Percentiles rank a stretch among this genome's conserved stretches.
phyloP scores from a whole-genome alignment of 2,329 filamentous ascomycete genomes.

The Conoideocrella luteorostrata region DNA sequence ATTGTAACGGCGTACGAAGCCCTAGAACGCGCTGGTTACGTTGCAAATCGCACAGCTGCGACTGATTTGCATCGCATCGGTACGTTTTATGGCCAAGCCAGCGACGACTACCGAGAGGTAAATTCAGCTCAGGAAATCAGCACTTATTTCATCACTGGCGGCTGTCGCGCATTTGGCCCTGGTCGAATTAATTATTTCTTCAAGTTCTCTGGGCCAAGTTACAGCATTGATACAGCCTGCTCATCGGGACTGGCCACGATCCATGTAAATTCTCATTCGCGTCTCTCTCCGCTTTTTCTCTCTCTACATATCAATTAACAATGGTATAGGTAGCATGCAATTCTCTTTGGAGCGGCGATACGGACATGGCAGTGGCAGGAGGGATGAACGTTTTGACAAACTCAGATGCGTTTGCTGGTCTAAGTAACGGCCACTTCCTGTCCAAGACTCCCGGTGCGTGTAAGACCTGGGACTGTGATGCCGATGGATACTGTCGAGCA shows the following conservation, averaged over 20 bases:
- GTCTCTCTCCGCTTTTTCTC: too few relatives aligned
- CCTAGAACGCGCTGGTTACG: slow-evolving; percentile 62
- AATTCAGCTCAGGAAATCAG: slow-evolving; percentile 64
- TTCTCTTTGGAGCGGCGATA: slow-evolving; percentile 7
- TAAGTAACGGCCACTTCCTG: slow-evolving; percentile 7
- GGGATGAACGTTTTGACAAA: slow-evolving; percentile 12
- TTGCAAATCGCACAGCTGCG: slow-evolving; percentile 27
- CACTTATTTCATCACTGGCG: slow-evolving; percentile 48
- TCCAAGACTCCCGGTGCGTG: slow-evolving; percentile 11
- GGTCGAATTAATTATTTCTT: slow-evolving; percentile 69
- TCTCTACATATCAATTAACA: slow-evolving; percentile 40
- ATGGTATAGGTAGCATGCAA: slow-evolving; percentile 20
- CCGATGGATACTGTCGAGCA: slow-evolving; percentile 77
- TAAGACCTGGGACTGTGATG: slow-evolving; percentile 76
- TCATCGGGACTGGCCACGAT: slow-evolving; percentile 69
- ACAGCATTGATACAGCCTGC: slow-evolving; percentile 69
- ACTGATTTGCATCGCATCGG: slow-evolving; percentile 55
- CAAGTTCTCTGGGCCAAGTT: slow-evolving; percentile 67
- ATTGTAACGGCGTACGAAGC: slow-evolving; percentile 71
- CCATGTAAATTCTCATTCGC: too few relatives aligned
- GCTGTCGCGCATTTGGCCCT: slow-evolving; percentile 42
- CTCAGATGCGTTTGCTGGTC: slow-evolving; percentile 5
- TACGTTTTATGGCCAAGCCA: slow-evolving; percentile 70
- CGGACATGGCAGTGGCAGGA: slow-evolving; percentile 6
- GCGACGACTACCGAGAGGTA: slow-evolving; percentile 73